Conservation (phyloP, 2,329 filamentous ascomycete species). For the Monilinia polystroma region DNA sequence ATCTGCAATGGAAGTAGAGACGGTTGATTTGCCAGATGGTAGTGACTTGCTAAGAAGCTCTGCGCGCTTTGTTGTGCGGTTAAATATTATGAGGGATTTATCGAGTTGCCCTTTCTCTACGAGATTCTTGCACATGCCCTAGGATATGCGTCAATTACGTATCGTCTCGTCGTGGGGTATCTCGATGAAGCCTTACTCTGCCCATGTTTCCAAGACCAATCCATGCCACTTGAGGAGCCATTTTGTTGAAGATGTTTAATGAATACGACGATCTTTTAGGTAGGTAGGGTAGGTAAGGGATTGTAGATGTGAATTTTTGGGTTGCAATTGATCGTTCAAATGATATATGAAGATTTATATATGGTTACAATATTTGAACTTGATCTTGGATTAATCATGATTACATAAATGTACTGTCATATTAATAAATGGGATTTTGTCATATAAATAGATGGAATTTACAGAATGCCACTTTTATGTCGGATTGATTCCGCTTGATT, state of each 20-base stretch:
- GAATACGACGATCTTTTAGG: not conserved
- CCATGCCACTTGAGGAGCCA: slow-evolving; percentile 67
- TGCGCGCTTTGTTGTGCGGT: slow-evolving; percentile 69
- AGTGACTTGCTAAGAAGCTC: slow-evolving; percentile 62
- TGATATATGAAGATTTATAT: not conserved
- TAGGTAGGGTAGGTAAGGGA: not conserved
- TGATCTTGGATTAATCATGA: not conserved
- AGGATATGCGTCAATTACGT: slow-evolving; percentile 12
- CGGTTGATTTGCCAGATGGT: slow-evolving; percentile 59
- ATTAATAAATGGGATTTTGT: too few relatives aligned
- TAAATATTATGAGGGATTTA: slow-evolving; percentile 74
- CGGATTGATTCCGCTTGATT: not conserved
- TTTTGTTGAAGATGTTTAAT: slow-evolving; percentile 37
- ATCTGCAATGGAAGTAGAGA: slow-evolving; percentile 62
- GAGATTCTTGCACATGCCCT: slow-evolving; percentile 80
- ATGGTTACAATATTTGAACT: not conserved
- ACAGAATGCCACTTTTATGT: not conserved
- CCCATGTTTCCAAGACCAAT: slow-evolving; percentile 89
- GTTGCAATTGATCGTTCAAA: too few relatives aligned
- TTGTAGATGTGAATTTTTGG: not conserved
- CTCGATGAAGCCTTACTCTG: slow-evolving; percentile 54
- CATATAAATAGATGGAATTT: not conserved
- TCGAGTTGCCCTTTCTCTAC: slow-evolving; percentile 72
- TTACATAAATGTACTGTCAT: not conserved
- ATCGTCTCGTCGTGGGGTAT: slow-evolving; percentile 3